Conservation (phyloP, 768 basidiomycete genomes). For the Pleurotus tuber-regium region DNA sequence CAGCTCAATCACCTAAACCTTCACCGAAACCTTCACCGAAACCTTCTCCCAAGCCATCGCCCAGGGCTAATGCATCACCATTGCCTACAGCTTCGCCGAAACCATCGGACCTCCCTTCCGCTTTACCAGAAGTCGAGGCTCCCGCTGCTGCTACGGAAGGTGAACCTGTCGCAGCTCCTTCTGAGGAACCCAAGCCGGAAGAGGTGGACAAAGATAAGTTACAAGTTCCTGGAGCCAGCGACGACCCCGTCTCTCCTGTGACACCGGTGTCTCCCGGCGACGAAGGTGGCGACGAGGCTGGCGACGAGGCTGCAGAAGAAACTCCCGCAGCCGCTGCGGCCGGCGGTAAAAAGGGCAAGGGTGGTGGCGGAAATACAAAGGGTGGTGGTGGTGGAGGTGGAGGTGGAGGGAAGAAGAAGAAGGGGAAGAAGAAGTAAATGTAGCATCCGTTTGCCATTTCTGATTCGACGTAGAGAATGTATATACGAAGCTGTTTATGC, state of each 20-base stretch:
- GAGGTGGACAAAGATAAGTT: conserved; percentile 4
- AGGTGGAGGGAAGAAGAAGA: not conserved
- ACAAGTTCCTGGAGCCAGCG: conserved; percentile 1
- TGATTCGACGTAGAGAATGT: too few species aligned
- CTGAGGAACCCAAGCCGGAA: not conserved
- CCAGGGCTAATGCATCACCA: conserved; percentile 11
- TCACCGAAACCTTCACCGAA: conserved; percentile 14
- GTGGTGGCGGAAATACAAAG: not conserved
- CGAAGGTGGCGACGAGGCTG: not conserved
- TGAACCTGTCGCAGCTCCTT: too few species aligned
- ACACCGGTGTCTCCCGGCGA: conserved; percentile 5
- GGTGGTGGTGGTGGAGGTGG: not conserved
- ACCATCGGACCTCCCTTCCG: not conserved
- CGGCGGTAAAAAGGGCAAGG: not conserved
- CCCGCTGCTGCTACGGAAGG: not conserved
- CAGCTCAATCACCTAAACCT: not conserved
- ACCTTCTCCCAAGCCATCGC: conserved; percentile 14
- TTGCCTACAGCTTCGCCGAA: not conserved
- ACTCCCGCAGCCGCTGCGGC: not conserved
- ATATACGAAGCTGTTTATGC: too few species aligned
- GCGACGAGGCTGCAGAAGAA: not conserved
- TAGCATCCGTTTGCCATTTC: too few species aligned
- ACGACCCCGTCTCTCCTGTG: not conserved
- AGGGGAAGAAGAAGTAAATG: conserved; percentile 5
- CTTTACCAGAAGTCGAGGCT: not conserved